These are phyloP conservation scores for Torulaspora globosa DNA, from an alignment of 1,139 yeast species.

Conservation along the genomic window DNA sequence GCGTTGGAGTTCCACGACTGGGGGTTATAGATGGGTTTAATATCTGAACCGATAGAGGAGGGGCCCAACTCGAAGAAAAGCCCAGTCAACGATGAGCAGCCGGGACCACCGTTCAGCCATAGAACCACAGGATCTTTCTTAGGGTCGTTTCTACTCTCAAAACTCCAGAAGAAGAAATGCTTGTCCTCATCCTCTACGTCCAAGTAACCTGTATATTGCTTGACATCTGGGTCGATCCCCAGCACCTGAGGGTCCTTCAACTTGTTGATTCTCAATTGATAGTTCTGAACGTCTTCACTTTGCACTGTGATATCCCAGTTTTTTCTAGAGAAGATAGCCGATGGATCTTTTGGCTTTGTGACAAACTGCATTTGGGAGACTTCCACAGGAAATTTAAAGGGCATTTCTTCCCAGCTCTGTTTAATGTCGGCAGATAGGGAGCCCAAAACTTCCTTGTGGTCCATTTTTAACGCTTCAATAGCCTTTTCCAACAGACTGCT, in stretches of 20 bases:
- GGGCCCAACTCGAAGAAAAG: conserved; percentile 89
- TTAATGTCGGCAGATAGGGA: conserved; percentile 48
- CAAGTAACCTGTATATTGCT: conserved; percentile 83
- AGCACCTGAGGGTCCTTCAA: conserved; percentile 49
- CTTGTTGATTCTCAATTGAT: conserved; percentile 58
- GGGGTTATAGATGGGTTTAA: conserved; percentile 72
- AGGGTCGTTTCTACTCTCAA: conserved; percentile 89
- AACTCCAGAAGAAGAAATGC: conserved; percentile 81
- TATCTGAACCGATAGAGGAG: conserved; percentile 59
- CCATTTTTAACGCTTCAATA: conserved; percentile 44
- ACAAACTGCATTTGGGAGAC: conserved; percentile 47
- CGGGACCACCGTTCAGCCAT: conserved; percentile 93
- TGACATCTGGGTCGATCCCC: conserved; percentile 67
- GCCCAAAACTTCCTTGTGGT: conserved; percentile 39
- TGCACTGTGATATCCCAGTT: conserved; percentile 57
- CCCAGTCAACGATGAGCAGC: conserved; percentile 89
- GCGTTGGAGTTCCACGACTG: conserved; percentile 88
- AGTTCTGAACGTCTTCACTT: conserved; percentile 46
- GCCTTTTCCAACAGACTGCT: conserved; percentile 37
- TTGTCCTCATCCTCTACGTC: conserved; percentile 81
- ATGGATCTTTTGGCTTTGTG: conserved; percentile 47
- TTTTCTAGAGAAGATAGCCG: conserved; percentile 28
- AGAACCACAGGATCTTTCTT: conserved; percentile 75
- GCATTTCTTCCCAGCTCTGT: conserved; percentile 57
- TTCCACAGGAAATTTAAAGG: conserved; percentile 52